Conservation (phyloP, 1,284 basidiomycete species). For the Marasmius oreades region DNA sequence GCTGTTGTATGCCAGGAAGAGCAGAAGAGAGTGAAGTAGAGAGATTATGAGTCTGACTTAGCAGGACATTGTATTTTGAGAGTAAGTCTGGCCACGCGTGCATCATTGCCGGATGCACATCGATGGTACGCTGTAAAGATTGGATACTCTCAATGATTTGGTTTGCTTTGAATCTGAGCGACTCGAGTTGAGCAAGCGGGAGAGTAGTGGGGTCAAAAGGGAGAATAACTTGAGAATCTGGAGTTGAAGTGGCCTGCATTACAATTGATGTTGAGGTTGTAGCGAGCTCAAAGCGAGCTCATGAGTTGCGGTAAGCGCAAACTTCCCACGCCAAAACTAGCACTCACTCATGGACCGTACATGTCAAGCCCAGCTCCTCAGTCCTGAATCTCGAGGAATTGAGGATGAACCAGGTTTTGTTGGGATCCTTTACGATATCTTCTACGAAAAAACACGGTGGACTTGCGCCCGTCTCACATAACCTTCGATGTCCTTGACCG, state of each 20-base stretch:
- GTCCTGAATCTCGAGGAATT: too few species aligned
- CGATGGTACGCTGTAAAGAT: slow-evolving; percentile 57
- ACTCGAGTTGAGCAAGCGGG: slow-evolving; percentile 61
- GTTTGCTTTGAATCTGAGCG: slow-evolving; percentile 65
- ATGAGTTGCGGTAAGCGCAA: too few species aligned
- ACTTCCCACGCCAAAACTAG: too few species aligned
- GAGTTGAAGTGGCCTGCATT: not conserved
- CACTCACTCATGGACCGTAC: too few species aligned
- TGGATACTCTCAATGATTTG: slow-evolving; percentile 76
- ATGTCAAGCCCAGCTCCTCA: too few species aligned
- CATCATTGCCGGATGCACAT: slow-evolving; percentile 53
- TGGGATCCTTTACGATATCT: too few species aligned
- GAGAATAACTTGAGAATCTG: not conserved
- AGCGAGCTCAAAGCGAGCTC: too few species aligned
- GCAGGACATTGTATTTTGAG: slow-evolving; percentile 76
- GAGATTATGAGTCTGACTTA: slow-evolving; percentile 75
- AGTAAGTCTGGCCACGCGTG: slow-evolving; percentile 79
- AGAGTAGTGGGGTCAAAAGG: slow-evolving; percentile 25
- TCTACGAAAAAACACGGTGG: too few species aligned
- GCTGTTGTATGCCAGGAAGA: not conserved
- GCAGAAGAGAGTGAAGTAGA: slow-evolving; percentile 44
- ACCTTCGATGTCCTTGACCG: too few species aligned
- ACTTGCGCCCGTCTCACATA: too few species aligned
- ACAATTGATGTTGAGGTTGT: not conserved
- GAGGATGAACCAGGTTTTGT: too few species aligned